Percentiles rank a stretch among this genome's conserved stretches.
These are phyloP conservation scores for Zarea fungicola DNA, from an alignment of 2,329 filamentous ascomycete genomes.

Conservation along the genomic window DNA sequence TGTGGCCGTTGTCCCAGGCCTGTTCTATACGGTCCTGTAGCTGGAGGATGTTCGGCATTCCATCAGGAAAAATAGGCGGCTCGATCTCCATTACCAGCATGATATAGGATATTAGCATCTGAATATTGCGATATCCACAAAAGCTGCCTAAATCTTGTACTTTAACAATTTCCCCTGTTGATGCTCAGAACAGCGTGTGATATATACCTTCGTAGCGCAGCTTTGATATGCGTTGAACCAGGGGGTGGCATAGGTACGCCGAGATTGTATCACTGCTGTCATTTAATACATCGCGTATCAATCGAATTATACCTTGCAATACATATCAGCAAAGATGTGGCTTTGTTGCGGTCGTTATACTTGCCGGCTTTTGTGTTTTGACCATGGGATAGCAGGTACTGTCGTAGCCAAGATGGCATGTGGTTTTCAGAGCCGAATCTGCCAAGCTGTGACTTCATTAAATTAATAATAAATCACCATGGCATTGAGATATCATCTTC, in stretches of 20 bases:
- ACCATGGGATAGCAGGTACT: slow-evolving; percentile 55
- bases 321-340: slow-evolving; percentile 30
- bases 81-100: slow-evolving; percentile 53
- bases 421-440: slow-evolving; percentile 66
- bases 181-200: background rate
- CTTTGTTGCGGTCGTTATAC: background rate
- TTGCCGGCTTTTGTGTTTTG: slow-evolving; percentile 50
- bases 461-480: no score
- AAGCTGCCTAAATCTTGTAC: slow-evolving; percentile 60
- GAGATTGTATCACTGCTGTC: slow-evolving; percentile 57
- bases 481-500: no score
- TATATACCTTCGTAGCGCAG: slow-evolving; percentile 63
- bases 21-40: slow-evolving; percentile 83
- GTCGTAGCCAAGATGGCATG: slow-evolving; percentile 67
- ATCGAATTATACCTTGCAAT: slow-evolving; percentile 50
- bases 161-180: background rate
- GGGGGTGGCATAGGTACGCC: slow-evolving; percentile 74
- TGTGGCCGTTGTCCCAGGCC: slow-evolving; percentile 84
- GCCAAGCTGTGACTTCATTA: slow-evolving; percentile 50
- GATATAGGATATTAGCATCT: slow-evolving; percentile 82
- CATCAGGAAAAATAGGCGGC: slow-evolving; percentile 51
- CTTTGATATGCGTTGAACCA: slow-evolving; percentile 75
- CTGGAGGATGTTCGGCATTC: slow-evolving; percentile 69
- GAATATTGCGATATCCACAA: slow-evolving; percentile 92
- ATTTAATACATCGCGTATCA: slow-evolving; percentile 58